A percentile compares a stretch with the other conserved stretches of the same genome.
Evolutionary conservation across 2,329 filamentous ascomycete species (phyloP).

Genomic region (Botrytis cinerea): DNA sequence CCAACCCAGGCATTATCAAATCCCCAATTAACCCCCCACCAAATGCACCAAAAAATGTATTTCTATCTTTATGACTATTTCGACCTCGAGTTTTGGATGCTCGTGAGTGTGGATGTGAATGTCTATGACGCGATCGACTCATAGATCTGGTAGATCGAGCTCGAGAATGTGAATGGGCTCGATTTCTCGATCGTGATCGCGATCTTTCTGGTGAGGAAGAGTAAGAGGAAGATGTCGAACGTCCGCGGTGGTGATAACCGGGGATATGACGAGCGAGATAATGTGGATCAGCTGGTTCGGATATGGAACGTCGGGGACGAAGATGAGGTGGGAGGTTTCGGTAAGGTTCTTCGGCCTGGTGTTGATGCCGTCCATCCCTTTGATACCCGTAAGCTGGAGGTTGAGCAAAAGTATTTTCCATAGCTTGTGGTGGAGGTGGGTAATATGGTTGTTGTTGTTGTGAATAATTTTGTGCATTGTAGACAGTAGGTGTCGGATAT

Average conservation of each 20-base stretch:
- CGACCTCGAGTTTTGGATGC: constrained; percentile 8
- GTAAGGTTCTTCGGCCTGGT: background rate
- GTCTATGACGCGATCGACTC: background rate
- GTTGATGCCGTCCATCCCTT: background rate
- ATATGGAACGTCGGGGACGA: constrained; percentile 28
- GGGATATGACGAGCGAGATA: constrained; percentile 26
- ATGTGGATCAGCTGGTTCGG: constrained; percentile 28
- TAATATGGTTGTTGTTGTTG: background rate
- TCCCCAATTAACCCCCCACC: constrained; percentile 33
- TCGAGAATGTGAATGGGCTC: background rate
- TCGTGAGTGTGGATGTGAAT: constrained; percentile 18
- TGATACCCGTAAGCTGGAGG: background rate
- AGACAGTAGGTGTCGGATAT: background rate
- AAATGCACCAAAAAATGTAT: constrained; percentile 34
- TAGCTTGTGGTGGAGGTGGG: background rate
- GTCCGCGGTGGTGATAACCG: background rate
- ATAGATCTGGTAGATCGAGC: background rate
- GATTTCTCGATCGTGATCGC: background rate
- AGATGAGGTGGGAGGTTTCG: constrained; percentile 19
- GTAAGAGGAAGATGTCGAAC: constrained; percentile 12
- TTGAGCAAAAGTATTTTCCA: background rate
- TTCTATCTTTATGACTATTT: constrained; percentile 23
- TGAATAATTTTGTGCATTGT: background rate
- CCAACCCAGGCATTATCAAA: constrained; percentile 34
- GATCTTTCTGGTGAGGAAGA: constrained; percentile 1